Evolutionary conservation across 768 basidiomycete genomes (phyloP).

Genomic region (Mycena alexandri): DNA sequence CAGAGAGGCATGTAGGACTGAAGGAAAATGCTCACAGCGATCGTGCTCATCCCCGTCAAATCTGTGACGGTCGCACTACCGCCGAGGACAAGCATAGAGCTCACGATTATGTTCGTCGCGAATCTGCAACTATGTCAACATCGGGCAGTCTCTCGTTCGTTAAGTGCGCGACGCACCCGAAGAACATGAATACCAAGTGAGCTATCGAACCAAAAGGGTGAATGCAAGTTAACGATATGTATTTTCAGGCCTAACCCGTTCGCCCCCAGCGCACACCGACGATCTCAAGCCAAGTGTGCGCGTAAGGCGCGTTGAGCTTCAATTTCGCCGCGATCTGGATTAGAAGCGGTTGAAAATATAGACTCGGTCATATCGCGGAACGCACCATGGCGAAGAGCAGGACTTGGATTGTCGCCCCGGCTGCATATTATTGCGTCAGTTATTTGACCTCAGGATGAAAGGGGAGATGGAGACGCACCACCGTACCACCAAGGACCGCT

Average conservation of each 20-base stretch:
- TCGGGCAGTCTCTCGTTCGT: neutral
- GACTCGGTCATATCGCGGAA: neutral
- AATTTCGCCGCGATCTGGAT: constrained; percentile 87
- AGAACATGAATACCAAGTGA: constrained; percentile 90
- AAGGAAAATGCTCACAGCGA: constrained; percentile 64
- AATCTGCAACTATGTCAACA: constrained; percentile 55
- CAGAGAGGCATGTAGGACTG: too few relatives aligned
- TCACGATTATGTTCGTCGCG: constrained; percentile 93
- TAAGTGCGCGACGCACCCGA: constrained; percentile 66
- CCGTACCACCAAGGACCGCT: constrained; percentile 94
- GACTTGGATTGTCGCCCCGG: constrained; percentile 90
- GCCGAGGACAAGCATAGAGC: constrained; percentile 84
- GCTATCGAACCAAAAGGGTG: constrained; percentile 48
- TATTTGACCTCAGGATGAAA: neutral
- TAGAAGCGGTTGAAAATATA: too few relatives aligned
- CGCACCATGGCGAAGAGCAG: constrained; percentile 87
- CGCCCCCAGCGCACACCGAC: constrained; percentile 85
- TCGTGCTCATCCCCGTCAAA: constrained; percentile 90
- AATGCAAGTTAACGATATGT: too few relatives aligned
- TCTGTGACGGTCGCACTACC: constrained; percentile 90
- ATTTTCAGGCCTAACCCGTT: constrained; percentile 32
- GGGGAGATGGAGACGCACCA: constrained; percentile 35
- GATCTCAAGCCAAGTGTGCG: constrained; percentile 92
- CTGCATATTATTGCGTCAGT: constrained; percentile 39
- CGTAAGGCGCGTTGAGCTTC: constrained; percentile 90